Percentiles rank a stretch among this genome's conserved stretches.
phyloP scores from a whole-genome alignment of 129 eudicot genomes.

The Lactuca sativa region DNA sequence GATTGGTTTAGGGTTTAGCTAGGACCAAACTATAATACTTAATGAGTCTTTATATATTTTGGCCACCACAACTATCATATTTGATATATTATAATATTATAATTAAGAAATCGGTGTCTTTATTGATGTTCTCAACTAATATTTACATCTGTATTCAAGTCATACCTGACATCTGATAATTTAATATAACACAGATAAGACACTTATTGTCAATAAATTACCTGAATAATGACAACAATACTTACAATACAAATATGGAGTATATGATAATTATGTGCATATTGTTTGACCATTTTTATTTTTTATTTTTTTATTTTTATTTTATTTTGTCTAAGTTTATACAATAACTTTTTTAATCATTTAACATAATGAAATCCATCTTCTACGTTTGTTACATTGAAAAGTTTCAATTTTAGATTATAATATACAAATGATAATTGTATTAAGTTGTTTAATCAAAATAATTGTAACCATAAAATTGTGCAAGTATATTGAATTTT shows the following conservation, averaged over 20 bases:
- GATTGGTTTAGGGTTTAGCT: background rate
- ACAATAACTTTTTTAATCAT: too few species aligned
- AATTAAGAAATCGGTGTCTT: background rate
- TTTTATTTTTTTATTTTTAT: background rate
- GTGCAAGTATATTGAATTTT: too few species aligned
- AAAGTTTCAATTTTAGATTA: too few species aligned
- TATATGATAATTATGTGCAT: background rate
- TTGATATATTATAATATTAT: background rate
- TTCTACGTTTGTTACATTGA: too few species aligned
- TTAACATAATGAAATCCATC: too few species aligned
- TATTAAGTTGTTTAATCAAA: too few species aligned
- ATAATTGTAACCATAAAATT: too few species aligned
- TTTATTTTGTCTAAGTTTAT: background rate
- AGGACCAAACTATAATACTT: background rate
- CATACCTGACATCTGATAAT: slow-evolving; percentile 21
- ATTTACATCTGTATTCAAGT: background rate
- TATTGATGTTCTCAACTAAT: background rate
- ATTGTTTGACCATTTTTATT: background rate
- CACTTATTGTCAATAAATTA: background rate
- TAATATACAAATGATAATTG: too few species aligned
- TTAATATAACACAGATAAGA: background rate
- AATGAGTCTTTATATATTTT: slow-evolving; percentile 5
- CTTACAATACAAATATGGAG: background rate
- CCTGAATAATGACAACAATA: background rate
- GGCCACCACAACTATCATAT: background rate